A percentile compares a stretch with the other conserved stretches of the same genome.
phyloP scores from a whole-genome alignment of 805 yeast genomes.

The Starmerella kuoi region DNA sequence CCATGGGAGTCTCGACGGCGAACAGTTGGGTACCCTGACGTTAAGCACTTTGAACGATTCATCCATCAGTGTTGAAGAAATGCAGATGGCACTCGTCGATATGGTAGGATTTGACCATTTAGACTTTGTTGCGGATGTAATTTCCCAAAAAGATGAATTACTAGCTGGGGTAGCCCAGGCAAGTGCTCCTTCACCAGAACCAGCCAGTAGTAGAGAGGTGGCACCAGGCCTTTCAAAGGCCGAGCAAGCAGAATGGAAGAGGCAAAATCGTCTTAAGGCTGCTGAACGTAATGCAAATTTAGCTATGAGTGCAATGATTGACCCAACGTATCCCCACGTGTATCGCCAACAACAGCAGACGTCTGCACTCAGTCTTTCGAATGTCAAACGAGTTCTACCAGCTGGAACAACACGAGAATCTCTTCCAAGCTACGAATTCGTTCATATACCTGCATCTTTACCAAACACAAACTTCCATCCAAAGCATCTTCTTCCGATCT shows the following conservation, averaged over 20 bases:
- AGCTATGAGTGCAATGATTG: conserved; percentile 26
- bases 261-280: conserved; percentile 12
- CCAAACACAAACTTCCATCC: conserved; percentile 30
- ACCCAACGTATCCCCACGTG: conserved; percentile 72
- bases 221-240: conserved; percentile 18
- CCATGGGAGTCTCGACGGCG: conserved; percentile 8
- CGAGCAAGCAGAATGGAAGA: conserved; percentile 17
- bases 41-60: conserved; percentile 22
- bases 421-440: conserved; percentile 55
- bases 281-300: conserved; percentile 21
- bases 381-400: conserved; percentile 71
- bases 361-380: conserved; percentile 61
- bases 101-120: conserved; percentile 76
- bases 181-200: neutral
- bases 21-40: conserved; percentile 9
- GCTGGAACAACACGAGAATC: conserved; percentile 49
- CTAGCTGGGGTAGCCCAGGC: neutral
- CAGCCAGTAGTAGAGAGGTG: conserved; percentile 9
- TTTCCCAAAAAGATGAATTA: conserved; percentile 31
- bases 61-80: conserved; percentile 35
- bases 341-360: conserved; percentile 58
- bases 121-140: conserved; percentile 56
- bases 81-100: conserved; percentile 67
- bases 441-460: conserved; percentile 57
- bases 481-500: conserved; percentile 40